Conservation (phyloP, 345 rosid species). For the Citrus cavaleriei region DNA sequence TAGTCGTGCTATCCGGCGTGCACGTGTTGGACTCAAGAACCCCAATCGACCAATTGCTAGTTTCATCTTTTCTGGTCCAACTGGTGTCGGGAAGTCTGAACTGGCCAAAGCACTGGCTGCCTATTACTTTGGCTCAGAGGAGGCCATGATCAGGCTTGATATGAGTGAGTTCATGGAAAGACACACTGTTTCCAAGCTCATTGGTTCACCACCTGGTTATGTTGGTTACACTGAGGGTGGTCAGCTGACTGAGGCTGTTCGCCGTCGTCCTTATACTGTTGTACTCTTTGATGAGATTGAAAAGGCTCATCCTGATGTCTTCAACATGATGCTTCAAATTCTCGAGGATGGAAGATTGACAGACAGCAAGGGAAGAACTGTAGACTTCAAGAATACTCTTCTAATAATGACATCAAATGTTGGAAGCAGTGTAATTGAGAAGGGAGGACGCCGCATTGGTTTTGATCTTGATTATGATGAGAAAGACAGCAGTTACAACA, state of each 20-base stretch:
- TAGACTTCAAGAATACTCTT: slow-evolving; percentile 96
- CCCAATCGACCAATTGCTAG: slow-evolving; percentile 96
- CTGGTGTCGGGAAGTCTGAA: slow-evolving; percentile 99
- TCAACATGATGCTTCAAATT: slow-evolving; percentile 99
- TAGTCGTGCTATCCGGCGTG: slow-evolving; percentile 94
- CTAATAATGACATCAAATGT: slow-evolving; percentile 97
- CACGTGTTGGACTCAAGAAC: slow-evolving; percentile 96
- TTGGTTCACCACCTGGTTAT: slow-evolving; percentile 98
- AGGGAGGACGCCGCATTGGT: slow-evolving; percentile 86
- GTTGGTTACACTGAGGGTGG: slow-evolving; percentile 99
- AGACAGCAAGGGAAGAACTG: slow-evolving; percentile 97
- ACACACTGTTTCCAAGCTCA: slow-evolving; percentile 94
- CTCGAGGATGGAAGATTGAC: slow-evolving; percentile 97
- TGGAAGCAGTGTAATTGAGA: slow-evolving; percentile 95
- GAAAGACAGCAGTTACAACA: slow-evolving; percentile 88
- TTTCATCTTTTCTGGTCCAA: slow-evolving; percentile 99
- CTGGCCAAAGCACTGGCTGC: slow-evolving; percentile 95
- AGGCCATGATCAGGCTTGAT: slow-evolving; percentile 94
- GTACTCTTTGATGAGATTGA: slow-evolving; percentile 96
- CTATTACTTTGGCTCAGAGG: slow-evolving; percentile 95
- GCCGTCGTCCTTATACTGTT: slow-evolving; percentile 91
- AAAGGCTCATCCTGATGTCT: slow-evolving; percentile 98
- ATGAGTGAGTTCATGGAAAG: slow-evolving; percentile 99
- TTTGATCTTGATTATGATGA: slow-evolving; percentile 89
- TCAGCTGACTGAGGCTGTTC: slow-evolving; percentile 92